phyloP scores from a whole-genome alignment of 192 early-diverging fungal genomes.

The Linnemannia hyalina region DNA sequence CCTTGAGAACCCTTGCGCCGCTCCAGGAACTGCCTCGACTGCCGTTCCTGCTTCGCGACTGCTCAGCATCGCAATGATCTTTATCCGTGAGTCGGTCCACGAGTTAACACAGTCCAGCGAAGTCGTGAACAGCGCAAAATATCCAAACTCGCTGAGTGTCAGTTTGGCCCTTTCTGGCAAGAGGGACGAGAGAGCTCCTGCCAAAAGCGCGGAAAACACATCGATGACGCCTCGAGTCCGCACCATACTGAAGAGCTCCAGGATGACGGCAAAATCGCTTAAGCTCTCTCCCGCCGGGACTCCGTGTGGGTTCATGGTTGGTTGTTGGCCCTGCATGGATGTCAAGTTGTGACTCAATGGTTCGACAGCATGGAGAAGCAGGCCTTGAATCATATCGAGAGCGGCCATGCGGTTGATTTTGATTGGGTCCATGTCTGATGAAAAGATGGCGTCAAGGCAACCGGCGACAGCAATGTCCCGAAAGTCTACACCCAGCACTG shows the following conservation, averaged over 20 bases:
- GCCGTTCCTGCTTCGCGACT: constrained; percentile 35
- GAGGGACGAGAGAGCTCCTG: constrained; percentile 38
- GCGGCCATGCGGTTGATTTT: constrained; percentile 32
- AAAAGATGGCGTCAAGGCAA: constrained; percentile 38
- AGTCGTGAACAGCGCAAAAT: constrained; percentile 50
- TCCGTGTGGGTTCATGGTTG: background rate
- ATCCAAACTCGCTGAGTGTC: constrained; percentile 52
- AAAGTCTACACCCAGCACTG: constrained; percentile 25
- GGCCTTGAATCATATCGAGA: constrained; percentile 46
- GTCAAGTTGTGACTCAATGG: background rate
- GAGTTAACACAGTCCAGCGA: constrained; percentile 45
- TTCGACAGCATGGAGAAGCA: constrained; percentile 15
- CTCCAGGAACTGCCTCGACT: constrained; percentile 24
- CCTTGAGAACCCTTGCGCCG: constrained; percentile 21
- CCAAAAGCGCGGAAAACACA: constrained; percentile 44
- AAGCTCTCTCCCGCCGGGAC: background rate
- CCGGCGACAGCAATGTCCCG: constrained; percentile 25
- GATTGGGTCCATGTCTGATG: constrained; percentile 32
- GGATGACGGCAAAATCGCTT: constrained; percentile 28
- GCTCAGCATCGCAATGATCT: constrained; percentile 47
- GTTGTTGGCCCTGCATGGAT: constrained; percentile 3
- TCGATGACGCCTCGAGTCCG: constrained; percentile 44
- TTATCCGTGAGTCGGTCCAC: constrained; percentile 37
- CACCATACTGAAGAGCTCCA: constrained; percentile 29
- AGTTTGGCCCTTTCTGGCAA: constrained; percentile 34